phyloP scores from a whole-genome alignment of 768 basidiomycete species.

The Sarcomyxa edulis region DNA sequence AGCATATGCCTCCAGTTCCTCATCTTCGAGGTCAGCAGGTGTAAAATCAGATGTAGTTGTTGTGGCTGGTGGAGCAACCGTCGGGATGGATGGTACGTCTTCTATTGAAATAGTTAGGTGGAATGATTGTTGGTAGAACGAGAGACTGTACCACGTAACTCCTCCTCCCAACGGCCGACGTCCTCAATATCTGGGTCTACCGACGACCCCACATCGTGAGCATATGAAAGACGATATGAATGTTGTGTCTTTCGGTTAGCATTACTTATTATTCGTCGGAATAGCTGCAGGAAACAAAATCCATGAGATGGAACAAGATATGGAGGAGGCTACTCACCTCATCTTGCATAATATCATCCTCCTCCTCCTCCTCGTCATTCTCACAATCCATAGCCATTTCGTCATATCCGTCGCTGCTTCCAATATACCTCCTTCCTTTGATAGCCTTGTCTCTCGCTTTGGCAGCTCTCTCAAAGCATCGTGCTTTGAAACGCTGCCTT shows the following conservation, averaged over 20 bases:
- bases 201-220: slow-evolving; percentile 67
- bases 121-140: too few species aligned
- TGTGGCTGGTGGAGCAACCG: neutral
- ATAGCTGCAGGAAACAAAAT: slow-evolving; percentile 40
- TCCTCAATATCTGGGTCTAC: slow-evolving; percentile 74
- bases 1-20: slow-evolving; percentile 11
- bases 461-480: slow-evolving; percentile 57
- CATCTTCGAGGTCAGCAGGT: slow-evolving; percentile 4
- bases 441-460: slow-evolving; percentile 49
- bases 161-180: slow-evolving; percentile 52
- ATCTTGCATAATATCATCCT: slow-evolving; percentile 61
- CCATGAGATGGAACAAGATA: slow-evolving; percentile 3
- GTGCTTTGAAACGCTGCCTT: slow-evolving; percentile 53
- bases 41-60: neutral
- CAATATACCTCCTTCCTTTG: slow-evolving; percentile 25
- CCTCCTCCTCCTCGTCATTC: slow-evolving; percentile 54
- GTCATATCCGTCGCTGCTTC: slow-evolving; percentile 47
- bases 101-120: neutral
- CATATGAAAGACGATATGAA: slow-evolving; percentile 58
- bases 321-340: slow-evolving; percentile 37
- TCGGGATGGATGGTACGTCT: neutral
- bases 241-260: slow-evolving; percentile 44
- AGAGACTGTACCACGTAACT: slow-evolving; percentile 35
- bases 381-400: slow-evolving; percentile 26
- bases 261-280: slow-evolving; percentile 58